Evolutionary conservation across 192 early-diverging fungal genomes (phyloP).

Genomic region (Entophlyctis helioformis): DNA sequence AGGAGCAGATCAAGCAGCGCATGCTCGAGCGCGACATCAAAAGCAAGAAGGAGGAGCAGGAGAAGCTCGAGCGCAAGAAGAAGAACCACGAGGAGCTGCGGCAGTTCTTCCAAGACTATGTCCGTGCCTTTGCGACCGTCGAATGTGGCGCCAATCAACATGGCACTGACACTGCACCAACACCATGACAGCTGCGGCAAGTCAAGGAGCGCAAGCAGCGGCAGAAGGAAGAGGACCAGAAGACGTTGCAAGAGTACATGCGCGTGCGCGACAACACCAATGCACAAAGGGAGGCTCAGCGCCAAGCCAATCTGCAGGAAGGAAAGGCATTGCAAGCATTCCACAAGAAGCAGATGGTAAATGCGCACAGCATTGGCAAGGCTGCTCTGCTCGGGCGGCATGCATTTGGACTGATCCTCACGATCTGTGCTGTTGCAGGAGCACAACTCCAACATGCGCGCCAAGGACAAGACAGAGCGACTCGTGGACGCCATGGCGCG

Average conservation of each 20-base stretch:
- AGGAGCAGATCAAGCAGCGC: conserved; percentile 15
- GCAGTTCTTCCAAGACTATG: conserved; percentile 10
- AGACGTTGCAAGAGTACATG: conserved; percentile 7
- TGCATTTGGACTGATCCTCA: too few relatives aligned
- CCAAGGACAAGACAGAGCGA: too few relatives aligned
- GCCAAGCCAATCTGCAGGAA: background rate
- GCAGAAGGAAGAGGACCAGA: conserved; percentile 1
- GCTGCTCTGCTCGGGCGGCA: too few relatives aligned
- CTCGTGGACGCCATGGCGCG: too few relatives aligned
- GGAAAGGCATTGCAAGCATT: conserved; percentile 10
- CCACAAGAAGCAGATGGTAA: conserved; percentile 9
- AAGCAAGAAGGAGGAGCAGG: conserved; percentile 3
- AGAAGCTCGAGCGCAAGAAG: conserved; percentile 8
- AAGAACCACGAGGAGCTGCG: conserved; percentile 4
- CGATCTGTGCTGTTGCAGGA: too few relatives aligned
- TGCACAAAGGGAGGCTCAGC: background rate
- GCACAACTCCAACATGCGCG: too few relatives aligned
- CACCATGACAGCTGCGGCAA: background rate
- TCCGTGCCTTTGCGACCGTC: background rate
- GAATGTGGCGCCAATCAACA: background rate
- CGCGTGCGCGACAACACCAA: background rate
- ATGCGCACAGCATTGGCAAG: too few relatives aligned
- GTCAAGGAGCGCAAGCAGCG: background rate
- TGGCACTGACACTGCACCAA: background rate
- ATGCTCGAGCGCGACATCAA: conserved; percentile 10